A percentile compares a stretch with the other conserved stretches of the same genome.
Evolutionary conservation across 2,329 filamentous ascomycete genomes (phyloP).

Genomic region (Pezizomycotina sp.): DNA sequence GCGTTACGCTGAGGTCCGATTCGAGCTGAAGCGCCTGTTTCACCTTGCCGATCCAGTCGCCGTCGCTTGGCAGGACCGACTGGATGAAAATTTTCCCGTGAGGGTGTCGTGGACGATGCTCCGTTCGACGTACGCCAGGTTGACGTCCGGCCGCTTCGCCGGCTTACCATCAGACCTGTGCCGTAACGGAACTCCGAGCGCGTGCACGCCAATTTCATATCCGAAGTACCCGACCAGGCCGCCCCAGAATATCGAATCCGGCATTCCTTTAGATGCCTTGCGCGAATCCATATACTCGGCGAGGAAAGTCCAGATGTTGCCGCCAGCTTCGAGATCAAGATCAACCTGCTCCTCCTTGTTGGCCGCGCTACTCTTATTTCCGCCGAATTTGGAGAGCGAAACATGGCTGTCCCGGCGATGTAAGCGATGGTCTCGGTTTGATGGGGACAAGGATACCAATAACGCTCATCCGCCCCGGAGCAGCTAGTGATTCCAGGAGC

Average conservation of each 20-base stretch:
- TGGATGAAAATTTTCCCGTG: slow-evolving; percentile 49
- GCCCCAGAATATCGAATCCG: slow-evolving; percentile 50
- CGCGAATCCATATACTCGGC: slow-evolving; percentile 29
- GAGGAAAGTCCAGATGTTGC: slow-evolving; percentile 31
- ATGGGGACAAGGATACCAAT: slow-evolving; percentile 46
- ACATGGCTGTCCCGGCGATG: slow-evolving; percentile 32
- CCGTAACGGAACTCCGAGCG: slow-evolving; percentile 35
- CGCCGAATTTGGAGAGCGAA: neutral
- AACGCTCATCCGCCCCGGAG: slow-evolving; percentile 52
- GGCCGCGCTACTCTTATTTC: neutral
- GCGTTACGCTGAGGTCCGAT: slow-evolving; percentile 23
- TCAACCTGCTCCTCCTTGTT: neutral
- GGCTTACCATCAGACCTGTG: slow-evolving; percentile 23
- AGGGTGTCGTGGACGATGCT: slow-evolving; percentile 64
- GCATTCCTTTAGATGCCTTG: slow-evolving; percentile 27
- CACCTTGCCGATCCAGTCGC: slow-evolving; percentile 36
- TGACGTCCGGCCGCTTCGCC: slow-evolving; percentile 48
- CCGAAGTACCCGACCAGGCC: slow-evolving; percentile 73
- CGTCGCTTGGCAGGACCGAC: slow-evolving; percentile 36
- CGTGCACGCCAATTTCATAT: slow-evolving; percentile 62
- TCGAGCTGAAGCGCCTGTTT: slow-evolving; percentile 25
- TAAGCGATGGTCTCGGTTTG: slow-evolving; percentile 42
- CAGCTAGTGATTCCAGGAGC: slow-evolving; percentile 23
- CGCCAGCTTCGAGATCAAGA: slow-evolving; percentile 14
- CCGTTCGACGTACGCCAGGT: slow-evolving; percentile 57